Percentiles rank a stretch among this genome's conserved stretches.
Conservation (phyloP, 2,329 filamentous ascomycete species). For the Trichoderma sp. region DNA sequence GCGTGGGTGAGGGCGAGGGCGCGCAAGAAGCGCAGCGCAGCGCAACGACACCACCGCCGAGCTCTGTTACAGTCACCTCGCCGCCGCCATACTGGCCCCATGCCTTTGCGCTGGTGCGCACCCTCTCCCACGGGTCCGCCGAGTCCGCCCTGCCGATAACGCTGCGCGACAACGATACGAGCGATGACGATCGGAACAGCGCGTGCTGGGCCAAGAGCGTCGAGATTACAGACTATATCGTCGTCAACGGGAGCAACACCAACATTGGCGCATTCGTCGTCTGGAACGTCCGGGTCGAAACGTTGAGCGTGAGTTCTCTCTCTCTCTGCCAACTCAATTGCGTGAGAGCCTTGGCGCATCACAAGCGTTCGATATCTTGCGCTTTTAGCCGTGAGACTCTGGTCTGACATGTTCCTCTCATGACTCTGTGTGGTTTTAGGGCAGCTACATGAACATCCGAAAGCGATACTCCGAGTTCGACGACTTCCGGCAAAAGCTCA, state of each 20-base stretch:
- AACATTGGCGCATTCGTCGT: constrained; percentile 88
- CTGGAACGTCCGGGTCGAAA: constrained; percentile 88
- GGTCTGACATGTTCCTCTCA: too few species aligned
- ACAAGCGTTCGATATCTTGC: neutral
- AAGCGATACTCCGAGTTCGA: constrained; percentile 94
- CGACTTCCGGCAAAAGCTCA: constrained; percentile 71
- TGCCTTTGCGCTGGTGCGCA: constrained; percentile 41
- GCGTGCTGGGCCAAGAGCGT: constrained; percentile 69
- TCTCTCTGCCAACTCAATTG: neutral
- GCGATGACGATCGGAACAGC: constrained; percentile 54
- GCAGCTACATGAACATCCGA: constrained; percentile 62
- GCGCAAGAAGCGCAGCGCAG: constrained; percentile 30
- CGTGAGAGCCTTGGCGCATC: neutral
- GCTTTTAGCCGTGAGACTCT: too few species aligned
- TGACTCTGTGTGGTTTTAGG: constrained; percentile 44
- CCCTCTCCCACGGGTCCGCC: constrained; percentile 49
- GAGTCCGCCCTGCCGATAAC: constrained; percentile 60
- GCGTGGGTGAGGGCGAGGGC: constrained; percentile 26
- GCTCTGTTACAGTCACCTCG: constrained; percentile 41
- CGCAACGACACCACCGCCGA: constrained; percentile 36
- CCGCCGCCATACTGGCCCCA: constrained; percentile 53
- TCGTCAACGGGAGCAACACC: constrained; percentile 59
- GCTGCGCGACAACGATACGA: constrained; percentile 63
- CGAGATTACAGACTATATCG: constrained; percentile 58
- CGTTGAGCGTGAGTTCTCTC: constrained; percentile 66